Base-by-base conservation (phyloP, 148 eudicot species). In the Fagopyrum esculentum region DNA sequence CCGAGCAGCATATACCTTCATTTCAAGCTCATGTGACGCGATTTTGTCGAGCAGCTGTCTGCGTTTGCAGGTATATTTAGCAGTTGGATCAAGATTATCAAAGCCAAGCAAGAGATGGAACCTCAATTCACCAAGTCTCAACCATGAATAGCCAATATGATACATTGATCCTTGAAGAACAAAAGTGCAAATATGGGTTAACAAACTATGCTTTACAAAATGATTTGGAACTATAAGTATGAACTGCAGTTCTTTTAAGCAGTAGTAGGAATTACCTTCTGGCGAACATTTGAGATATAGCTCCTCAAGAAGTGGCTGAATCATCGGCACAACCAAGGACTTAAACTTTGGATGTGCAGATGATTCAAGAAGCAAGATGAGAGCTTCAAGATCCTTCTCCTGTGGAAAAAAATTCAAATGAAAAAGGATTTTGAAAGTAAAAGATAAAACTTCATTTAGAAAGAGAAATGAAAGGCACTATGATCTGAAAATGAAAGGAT, bases 31-130 rank as follows among this genome's bases (percentile, higher is more conserved):
- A 82, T 92, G 94, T 60, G 87, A 85, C 49, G 85, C 72, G 79
- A 93, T 90, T 79, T 83, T 90, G 66, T 85, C 85, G 11, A 82
- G 85, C 77, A 90, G 75, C 71, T 81, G 86, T 77, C 83, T 73
- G 82, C 85, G 80, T 85, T 88, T 92, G 59, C 82, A 78, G 29
- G 80, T 83, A 85, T 87, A 84, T 80, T 92, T 95, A n/a, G 86
- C 76, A 79, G 97, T 81, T 54, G 98, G 99, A 83, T 95, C 99
- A 75, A 95, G 83, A 78, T 87, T 92, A 83, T 88, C 88, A 80
- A 87, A 87, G 77, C 85, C 82, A 78, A 86, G 83, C 79, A 95
- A 85, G 70, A 95, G 97, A 77, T 82, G 90, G 81, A 84, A 89
- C 8, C 97, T 88, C 77, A 95, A 79, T 51, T 86, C 87, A 35